phyloP scores from a whole-genome alignment of 805 yeast species.

The Priceomyces melissophilus region DNA sequence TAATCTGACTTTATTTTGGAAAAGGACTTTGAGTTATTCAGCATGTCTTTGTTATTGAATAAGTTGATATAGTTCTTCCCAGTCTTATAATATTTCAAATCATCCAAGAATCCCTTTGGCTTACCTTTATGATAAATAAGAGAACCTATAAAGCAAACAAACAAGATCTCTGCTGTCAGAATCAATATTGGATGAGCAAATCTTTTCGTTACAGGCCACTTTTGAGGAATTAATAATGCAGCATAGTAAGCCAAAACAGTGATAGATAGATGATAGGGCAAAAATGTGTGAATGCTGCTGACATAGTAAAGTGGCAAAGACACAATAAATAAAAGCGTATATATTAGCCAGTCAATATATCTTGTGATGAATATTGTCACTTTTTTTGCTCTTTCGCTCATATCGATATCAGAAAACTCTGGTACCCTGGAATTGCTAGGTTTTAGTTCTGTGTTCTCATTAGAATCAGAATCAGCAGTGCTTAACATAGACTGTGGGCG shows the following conservation, averaged over 20 bases:
- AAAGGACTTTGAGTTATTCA: slow-evolving; percentile 24
- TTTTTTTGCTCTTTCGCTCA: slow-evolving; percentile 2
- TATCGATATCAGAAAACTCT: neutral
- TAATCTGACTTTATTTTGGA: slow-evolving; percentile 12
- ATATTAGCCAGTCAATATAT: slow-evolving; percentile 56
- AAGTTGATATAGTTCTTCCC: slow-evolving; percentile 63
- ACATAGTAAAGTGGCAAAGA: slow-evolving; percentile 63
- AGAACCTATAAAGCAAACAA: slow-evolving; percentile 59
- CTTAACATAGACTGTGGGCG: slow-evolving; percentile 1
- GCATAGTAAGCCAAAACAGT: slow-evolving; percentile 55
- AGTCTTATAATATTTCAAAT: slow-evolving; percentile 58
- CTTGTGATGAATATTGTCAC: slow-evolving; percentile 29
- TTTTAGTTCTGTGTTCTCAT: no score
- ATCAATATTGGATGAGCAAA: slow-evolving; percentile 70
- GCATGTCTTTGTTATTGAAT: slow-evolving; percentile 39
- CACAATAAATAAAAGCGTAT: slow-evolving; percentile 43
- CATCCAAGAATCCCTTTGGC: slow-evolving; percentile 48
- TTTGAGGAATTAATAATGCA: slow-evolving; percentile 44
- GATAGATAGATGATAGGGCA: slow-evolving; percentile 61
- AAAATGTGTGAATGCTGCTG: slow-evolving; percentile 43
- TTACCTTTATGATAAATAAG: slow-evolving; percentile 41
- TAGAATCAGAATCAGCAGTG: neutral
- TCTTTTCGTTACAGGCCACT: slow-evolving; percentile 44
- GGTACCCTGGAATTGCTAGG: neutral
- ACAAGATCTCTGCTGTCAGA: slow-evolving; percentile 60